Percentiles rank a stretch among this genome's conserved stretches.
Evolutionary conservation across 2,329 filamentous ascomycete genomes (phyloP).

Genomic region (Neophaeococcomyces aloes): DNA sequence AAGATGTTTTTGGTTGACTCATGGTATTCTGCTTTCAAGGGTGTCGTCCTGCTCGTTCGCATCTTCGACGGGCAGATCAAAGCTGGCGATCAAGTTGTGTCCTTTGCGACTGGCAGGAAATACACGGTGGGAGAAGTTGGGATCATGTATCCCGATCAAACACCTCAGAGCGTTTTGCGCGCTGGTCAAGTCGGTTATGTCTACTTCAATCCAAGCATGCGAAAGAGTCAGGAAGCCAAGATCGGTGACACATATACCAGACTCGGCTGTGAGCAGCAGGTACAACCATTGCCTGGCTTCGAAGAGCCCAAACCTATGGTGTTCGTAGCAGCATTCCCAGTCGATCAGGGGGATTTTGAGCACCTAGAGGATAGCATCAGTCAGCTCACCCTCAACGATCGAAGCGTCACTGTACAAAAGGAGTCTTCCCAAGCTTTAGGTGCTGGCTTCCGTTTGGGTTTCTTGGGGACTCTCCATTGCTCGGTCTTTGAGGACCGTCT

Average conservation of each 20-base stretch:
- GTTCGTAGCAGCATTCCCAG: constrained; percentile 92
- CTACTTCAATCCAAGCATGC: constrained; percentile 98
- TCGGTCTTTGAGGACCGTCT: constrained; percentile 97
- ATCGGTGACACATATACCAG: constrained; percentile 91
- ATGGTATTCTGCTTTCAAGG: constrained; percentile 95
- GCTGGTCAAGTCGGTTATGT: constrained; percentile 95
- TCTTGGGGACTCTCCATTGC: constrained; percentile 92
- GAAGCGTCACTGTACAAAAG: constrained; percentile 86
- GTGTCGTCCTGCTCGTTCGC: constrained; percentile 80
- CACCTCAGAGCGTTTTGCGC: constrained; percentile 65
- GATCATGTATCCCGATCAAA: constrained; percentile 86
- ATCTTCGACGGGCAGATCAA: constrained; percentile 80
- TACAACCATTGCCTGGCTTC: constrained; percentile 79
- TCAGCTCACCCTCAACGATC: constrained; percentile 86
- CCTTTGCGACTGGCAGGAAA: constrained; percentile 75
- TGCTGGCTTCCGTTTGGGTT: constrained; percentile 86
- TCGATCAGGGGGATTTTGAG: constrained; percentile 76
- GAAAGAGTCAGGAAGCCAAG: constrained; percentile 87
- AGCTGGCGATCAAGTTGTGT: constrained; percentile 75
- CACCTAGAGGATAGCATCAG: constrained; percentile 88
- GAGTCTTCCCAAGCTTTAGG: constrained; percentile 90
- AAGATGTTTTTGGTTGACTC: constrained; percentile 87
- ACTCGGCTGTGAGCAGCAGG: constrained; percentile 61
- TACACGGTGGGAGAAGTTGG: constrained; percentile 95
- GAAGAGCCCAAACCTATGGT: constrained; percentile 99